phyloP scores from a whole-genome alignment of 2,329 filamentous ascomycete genomes.

The Penicillium sp. region DNA sequence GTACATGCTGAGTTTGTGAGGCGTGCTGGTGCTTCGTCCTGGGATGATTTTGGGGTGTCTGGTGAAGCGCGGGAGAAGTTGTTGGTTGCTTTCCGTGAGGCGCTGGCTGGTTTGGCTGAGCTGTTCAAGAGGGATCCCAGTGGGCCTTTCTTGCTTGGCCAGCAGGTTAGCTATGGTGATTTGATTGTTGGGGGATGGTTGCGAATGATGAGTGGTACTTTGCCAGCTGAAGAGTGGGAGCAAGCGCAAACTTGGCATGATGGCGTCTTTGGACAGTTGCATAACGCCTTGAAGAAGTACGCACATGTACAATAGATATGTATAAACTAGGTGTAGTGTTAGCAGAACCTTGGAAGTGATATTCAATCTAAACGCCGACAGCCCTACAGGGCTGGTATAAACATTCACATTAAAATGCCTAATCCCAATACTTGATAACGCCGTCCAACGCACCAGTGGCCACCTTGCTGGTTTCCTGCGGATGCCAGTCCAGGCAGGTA shows the following conservation, averaged over 20 bases:
- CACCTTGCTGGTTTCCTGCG: constrained; percentile 94
- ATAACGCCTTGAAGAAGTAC: neutral
- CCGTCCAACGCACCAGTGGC: constrained; percentile 86
- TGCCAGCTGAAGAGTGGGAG: constrained; percentile 49
- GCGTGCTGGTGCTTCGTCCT: constrained; percentile 44
- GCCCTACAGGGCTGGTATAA: constrained; percentile 8
- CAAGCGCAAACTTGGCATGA: neutral
- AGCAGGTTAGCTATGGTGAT: constrained; percentile 49
- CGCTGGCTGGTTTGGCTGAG: constrained; percentile 42
- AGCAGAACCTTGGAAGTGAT: neutral
- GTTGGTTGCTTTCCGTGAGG: constrained; percentile 39
- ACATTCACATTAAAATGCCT: constrained; percentile 23
- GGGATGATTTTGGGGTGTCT: constrained; percentile 34
- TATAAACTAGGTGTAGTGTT: neutral
- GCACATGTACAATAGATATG: neutral
- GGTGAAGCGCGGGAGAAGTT: constrained; percentile 41
- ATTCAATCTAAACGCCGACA: neutral
- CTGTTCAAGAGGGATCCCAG: constrained; percentile 37
- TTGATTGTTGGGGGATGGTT: constrained; percentile 56
- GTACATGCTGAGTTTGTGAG: constrained; percentile 47
- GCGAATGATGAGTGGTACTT: constrained; percentile 40
- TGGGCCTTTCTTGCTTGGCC: constrained; percentile 50
- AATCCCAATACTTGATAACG: constrained; percentile 90
- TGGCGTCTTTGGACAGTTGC: neutral
- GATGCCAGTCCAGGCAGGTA: constrained; percentile 89